A percentile compares a stretch with the other conserved stretches of the same genome.
phyloP scores from a whole-genome alignment of 2,329 filamentous ascomycete species.

The Fusarium coffeatum region DNA sequence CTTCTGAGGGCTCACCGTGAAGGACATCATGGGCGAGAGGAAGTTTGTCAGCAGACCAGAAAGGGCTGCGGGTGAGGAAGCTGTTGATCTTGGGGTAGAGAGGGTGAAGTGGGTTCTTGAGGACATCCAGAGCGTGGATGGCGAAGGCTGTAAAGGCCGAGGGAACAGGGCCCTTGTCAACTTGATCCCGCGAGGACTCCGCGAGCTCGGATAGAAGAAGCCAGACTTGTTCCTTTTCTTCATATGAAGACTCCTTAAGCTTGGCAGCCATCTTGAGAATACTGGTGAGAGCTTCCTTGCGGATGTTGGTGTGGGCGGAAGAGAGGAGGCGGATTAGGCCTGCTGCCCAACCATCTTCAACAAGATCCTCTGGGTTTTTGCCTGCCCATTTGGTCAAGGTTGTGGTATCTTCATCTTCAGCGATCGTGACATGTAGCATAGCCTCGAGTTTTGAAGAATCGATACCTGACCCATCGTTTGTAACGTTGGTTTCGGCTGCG shows the following conservation, averaged over 20 bases:
- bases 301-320: slow-evolving; percentile 79
- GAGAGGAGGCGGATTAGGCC: slow-evolving; percentile 80
- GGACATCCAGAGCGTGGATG: slow-evolving; percentile 73
- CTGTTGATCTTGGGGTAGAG: slow-evolving; percentile 89
- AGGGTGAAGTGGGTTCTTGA: slow-evolving; percentile 81
- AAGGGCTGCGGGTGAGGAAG: slow-evolving; percentile 81
- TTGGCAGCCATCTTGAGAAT: slow-evolving; percentile 73
- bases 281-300: slow-evolving; percentile 79
- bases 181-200: slow-evolving; percentile 73
- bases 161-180: slow-evolving; percentile 71
- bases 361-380: slow-evolving; percentile 80
- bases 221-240: slow-evolving; percentile 82
- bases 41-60: slow-evolving; percentile 79
- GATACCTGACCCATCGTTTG: slow-evolving; percentile 37
- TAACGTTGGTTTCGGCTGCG: background rate
- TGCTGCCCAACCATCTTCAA: slow-evolving; percentile 80
- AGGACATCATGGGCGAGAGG: slow-evolving; percentile 75
- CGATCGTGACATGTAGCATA: slow-evolving; percentile 62
- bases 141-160: slow-evolving; percentile 83
- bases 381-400: slow-evolving; percentile 74
- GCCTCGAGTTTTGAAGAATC: slow-evolving; percentile 61
- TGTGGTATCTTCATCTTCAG: slow-evolving; percentile 61
- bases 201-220: slow-evolving; percentile 82
- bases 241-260: slow-evolving; percentile 75
- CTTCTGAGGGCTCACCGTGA: slow-evolving; percentile 74